Conservation (phyloP, 257 asterid genomes). For the Rubia yunnanensis region DNA sequence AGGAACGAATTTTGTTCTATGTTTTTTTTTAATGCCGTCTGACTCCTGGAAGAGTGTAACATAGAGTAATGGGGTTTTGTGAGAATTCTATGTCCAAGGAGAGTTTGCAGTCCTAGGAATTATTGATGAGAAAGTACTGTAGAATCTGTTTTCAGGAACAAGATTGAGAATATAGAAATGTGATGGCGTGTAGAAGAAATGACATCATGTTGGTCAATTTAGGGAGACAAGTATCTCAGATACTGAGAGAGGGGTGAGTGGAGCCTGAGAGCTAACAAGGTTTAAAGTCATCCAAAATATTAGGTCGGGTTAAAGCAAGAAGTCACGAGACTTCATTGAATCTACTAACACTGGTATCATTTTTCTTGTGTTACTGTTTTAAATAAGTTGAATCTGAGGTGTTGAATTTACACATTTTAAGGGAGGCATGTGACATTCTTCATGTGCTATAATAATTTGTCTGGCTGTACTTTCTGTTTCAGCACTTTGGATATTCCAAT, state of each 20-base stretch:
- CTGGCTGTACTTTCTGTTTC: not conserved
- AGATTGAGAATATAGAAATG: not conserved
- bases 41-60: not conserved
- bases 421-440: not conserved
- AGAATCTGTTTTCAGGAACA: not conserved
- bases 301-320: not conserved
- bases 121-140: not conserved
- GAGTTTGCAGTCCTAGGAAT: not conserved
- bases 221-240: not conserved
- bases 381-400: not conserved
- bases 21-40: not conserved
- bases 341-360: not conserved
- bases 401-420: not conserved
- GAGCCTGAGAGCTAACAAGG: not conserved
- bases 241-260: too few relatives aligned
- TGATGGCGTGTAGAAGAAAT: not conserved
- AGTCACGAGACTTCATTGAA: constrained; percentile 2
- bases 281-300: not conserved
- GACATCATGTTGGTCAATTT: not conserved
- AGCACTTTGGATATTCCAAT: not conserved
- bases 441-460: not conserved
- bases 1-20: not conserved
- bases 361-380: not conserved
- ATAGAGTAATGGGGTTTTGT: not conserved
- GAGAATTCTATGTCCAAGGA: not conserved